Evolutionary conservation across 2,329 filamentous ascomycete species (phyloP).

Genomic region (Exserohilum turcica): DNA sequence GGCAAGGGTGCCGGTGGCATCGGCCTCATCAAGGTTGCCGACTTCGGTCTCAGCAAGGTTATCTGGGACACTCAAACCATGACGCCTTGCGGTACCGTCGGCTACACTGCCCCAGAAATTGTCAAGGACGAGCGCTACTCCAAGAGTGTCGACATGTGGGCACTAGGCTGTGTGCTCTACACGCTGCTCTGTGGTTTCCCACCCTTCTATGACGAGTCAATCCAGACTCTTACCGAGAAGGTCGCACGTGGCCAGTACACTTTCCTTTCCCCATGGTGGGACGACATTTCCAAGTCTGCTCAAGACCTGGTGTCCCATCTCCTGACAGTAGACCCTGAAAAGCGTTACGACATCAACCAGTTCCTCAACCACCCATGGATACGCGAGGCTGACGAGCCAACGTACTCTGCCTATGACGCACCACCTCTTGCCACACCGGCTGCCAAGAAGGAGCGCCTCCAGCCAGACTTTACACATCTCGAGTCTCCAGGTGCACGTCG

Average conservation of each 20-base stretch:
- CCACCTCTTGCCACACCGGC: constrained; percentile 73
- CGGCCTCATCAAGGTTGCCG: constrained; percentile 93
- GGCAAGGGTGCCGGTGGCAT: constrained; percentile 88
- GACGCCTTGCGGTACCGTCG: constrained; percentile 98
- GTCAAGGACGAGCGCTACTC: constrained; percentile 99
- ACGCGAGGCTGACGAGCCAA: constrained; percentile 69
- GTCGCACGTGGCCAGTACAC: constrained; percentile 96
- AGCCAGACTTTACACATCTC: constrained; percentile 59
- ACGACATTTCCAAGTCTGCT: constrained; percentile 93
- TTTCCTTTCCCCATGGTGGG: constrained; percentile 98
- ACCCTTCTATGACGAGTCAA: constrained; percentile 98
- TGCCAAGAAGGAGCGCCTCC: constrained; percentile 61
- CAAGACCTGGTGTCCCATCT: constrained; percentile 94
- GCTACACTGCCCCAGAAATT: constrained; percentile 97
- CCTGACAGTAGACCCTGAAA: constrained; percentile 90
- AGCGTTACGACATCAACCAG: constrained; percentile 89
- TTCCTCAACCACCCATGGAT: constrained; percentile 98
- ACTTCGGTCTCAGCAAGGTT: constrained; percentile 96
- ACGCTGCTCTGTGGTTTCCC: constrained; percentile 97
- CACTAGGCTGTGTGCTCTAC: constrained; percentile 93
- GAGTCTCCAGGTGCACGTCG: constrained; percentile 69
- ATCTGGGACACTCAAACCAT: constrained; percentile 98
- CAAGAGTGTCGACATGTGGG: constrained; percentile 99
- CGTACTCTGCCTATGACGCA: constrained; percentile 69
- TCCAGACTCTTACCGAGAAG: constrained; percentile 95